phyloP scores from a whole-genome alignment of 1,284 basidiomycete genomes.

The Sporisorium sorghi region DNA sequence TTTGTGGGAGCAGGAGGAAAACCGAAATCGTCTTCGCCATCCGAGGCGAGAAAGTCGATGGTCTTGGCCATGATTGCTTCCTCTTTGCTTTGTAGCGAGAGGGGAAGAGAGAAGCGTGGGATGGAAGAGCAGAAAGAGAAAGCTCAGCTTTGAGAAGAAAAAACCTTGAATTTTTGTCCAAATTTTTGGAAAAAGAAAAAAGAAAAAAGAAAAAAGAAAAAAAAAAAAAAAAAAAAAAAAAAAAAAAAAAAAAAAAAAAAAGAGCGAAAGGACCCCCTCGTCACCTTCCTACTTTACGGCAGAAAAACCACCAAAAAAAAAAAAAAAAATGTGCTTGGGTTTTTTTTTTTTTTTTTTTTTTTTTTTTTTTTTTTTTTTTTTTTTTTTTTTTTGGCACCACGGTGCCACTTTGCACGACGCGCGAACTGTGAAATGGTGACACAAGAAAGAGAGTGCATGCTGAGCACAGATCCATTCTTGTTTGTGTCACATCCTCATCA shows the following conservation, averaged over 20 bases:
- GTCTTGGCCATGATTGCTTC: slow-evolving; percentile 46
- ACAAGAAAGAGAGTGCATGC: not conserved
- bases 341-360: too few species aligned
- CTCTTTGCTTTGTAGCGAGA: not conserved
- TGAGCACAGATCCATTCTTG: not conserved
- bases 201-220: not conserved
- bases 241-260: slow-evolving; percentile 4
- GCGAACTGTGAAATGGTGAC: not conserved
- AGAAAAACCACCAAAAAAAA: slow-evolving; percentile 16
- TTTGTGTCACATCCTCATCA: slow-evolving; percentile 3
- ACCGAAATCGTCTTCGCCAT: slow-evolving; percentile 47
- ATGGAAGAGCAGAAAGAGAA: not conserved
- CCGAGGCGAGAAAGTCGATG: slow-evolving; percentile 61
- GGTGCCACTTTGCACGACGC: slow-evolving; percentile 19
- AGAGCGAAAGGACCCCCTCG: slow-evolving; percentile 20
- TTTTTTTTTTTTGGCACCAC: not conserved
- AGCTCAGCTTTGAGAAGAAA: not conserved
- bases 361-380: slow-evolving; percentile 1
- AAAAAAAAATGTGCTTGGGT: not conserved
- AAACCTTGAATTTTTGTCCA: too few species aligned
- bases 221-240: slow-evolving; percentile 10
- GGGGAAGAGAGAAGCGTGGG: slow-evolving; percentile 1
- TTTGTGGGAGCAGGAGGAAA: slow-evolving; percentile 17
- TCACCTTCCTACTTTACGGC: slow-evolving; percentile 19
- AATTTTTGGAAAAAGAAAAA: slow-evolving; percentile 6